These are phyloP conservation scores for Geoglossum cookeanum DNA, from an alignment of 2,329 filamentous ascomycete species.

Conservation along the genomic window DNA sequence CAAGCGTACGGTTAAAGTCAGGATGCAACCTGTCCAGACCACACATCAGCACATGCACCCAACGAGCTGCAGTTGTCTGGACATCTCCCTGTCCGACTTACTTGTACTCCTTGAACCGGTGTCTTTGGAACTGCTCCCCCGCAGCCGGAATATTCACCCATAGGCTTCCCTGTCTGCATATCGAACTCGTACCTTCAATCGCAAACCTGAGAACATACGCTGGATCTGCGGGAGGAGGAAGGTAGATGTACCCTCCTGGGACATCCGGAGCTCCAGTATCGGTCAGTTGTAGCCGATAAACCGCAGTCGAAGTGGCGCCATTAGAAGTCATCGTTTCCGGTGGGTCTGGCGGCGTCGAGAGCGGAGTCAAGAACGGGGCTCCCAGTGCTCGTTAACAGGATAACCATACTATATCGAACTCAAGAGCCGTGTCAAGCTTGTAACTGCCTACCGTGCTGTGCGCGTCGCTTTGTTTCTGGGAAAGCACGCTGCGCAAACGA, in stretches of 20 bases:
- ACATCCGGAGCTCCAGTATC: conserved; percentile 87
- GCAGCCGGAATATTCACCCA: conserved; percentile 88
- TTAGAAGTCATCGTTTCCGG: not conserved
- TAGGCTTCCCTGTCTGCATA: conserved; percentile 81
- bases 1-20: conserved; percentile 79
- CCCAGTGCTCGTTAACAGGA: too few species aligned
- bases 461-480: too few species aligned
- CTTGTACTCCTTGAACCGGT: conserved; percentile 76
- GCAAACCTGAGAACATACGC: conserved; percentile 67
- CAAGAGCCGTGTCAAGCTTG: too few species aligned
- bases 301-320: conserved; percentile 24
- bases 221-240: conserved; percentile 57
- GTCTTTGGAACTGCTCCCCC: conserved; percentile 56
- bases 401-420: not conserved
- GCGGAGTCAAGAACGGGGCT: not conserved
- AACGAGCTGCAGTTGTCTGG: not conserved
- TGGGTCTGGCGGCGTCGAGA: not conserved
- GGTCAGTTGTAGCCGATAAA: conserved; percentile 79
- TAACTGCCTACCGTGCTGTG: too few species aligned
- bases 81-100: conserved; percentile 26
- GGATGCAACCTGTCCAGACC: conserved; percentile 48
- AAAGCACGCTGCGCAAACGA: too few species aligned
- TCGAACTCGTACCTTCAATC: conserved; percentile 86
- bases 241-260: conserved; percentile 75
- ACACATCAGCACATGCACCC: not conserved